Base-by-base conservation (phyloP, 768 basidiomycete species). In the Filobasidium floriforme region DNA sequence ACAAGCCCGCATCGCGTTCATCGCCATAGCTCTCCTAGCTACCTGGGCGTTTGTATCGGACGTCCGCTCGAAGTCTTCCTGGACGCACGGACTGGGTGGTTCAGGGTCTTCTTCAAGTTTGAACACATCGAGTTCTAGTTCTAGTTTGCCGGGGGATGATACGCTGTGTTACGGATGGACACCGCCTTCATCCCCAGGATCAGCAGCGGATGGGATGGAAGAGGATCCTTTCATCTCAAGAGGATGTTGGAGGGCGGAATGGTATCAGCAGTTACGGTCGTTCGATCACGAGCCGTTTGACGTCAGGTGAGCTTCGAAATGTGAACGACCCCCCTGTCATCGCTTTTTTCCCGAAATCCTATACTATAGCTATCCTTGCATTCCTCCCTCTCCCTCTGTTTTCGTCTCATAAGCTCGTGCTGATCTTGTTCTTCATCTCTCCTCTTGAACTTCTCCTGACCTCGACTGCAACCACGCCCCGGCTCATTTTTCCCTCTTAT, bases 211-310 rank as follows among this genome's bases (percentile, higher is more conserved):
- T 3, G 24, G 12, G 18, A 19, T 12, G 18, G 46, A 18, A 12
- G 3, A 3, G 46, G 24, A 51, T 51, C 46, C 46, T 4, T 51
- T 5, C 12, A 51, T 51, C 24, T 3, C 46, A 51, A 51, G 46
- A 51, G 46, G 46, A 51, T 51, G 46, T 18, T 24, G 46, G 46
- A 51, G 46, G 12, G 46, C 46, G 46, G 46, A 51, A 51, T 51
- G 46, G 19, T 51, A 51, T 12, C 46, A 12, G 6, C 46, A 51
- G 24, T 18, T 51, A 51, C 24, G 46, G 12, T 51, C 46, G 46
- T 51, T 51, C 12, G 46, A 51, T 51, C 46, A 18, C 24, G 46
- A 51, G 6, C 46, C 46, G 46, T 51, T 51, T 12, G 46, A 51
- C 12, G 46, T 51, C 6, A 51, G 46, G 46, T 51, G 19, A 51